A percentile compares a stretch with the other conserved stretches of the same genome.
Conservation (phyloP, 1,139 yeast species). For the Scheffersomyces quercinus region DNA sequence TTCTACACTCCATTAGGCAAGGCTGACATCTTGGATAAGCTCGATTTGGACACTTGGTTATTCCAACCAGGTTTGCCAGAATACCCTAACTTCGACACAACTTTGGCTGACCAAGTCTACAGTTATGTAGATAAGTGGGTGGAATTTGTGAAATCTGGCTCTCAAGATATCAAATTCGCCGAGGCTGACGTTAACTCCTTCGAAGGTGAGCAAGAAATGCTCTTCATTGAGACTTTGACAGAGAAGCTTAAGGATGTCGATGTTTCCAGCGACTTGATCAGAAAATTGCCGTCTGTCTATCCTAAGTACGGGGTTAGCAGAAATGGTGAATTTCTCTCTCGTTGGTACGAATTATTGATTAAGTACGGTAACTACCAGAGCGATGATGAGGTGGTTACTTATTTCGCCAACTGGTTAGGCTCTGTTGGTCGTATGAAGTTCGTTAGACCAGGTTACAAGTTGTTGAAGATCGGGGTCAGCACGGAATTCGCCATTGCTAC, state of each 20-base stretch:
- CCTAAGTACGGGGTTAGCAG: constrained; percentile 23
- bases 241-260: constrained; percentile 19
- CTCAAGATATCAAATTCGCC: constrained; percentile 11
- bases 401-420: constrained; percentile 40
- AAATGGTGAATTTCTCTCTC: constrained; percentile 36
- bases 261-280: constrained; percentile 17
- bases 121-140: constrained; percentile 29
- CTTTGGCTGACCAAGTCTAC: constrained; percentile 34
- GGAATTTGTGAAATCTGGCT: constrained; percentile 8
- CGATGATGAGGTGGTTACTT: constrained; percentile 17
- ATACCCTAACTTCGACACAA: constrained; percentile 29
- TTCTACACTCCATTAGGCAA: constrained; percentile 25
- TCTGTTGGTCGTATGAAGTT: constrained; percentile 46
- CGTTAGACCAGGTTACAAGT: constrained; percentile 41
- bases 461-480: constrained; percentile 28
- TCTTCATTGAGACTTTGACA: constrained; percentile 33
- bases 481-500: constrained; percentile 30
- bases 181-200: constrained; percentile 25
- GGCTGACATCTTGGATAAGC: constrained; percentile 16
- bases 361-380: constrained; percentile 24
- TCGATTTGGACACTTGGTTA: constrained; percentile 33
- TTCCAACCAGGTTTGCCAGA: constrained; percentile 30
- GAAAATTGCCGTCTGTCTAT: constrained; percentile 23
- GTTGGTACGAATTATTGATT: constrained; percentile 34
- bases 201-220: constrained; percentile 36